Conservation (phyloP, 306 rosid species). For the Fagus sylvatica region DNA sequence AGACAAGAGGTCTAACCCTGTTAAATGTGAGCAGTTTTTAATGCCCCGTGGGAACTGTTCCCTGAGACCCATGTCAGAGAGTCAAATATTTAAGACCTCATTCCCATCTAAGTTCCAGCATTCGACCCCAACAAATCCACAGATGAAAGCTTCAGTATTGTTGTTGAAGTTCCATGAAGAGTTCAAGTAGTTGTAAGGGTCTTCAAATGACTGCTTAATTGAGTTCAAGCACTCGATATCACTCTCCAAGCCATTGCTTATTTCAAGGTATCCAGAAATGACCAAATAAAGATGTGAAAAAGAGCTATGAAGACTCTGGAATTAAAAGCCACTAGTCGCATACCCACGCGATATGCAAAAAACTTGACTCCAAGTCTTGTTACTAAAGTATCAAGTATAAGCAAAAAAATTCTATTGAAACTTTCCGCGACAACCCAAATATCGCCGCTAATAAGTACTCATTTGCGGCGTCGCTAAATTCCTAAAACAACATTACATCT, state of each 20-base stretch:
- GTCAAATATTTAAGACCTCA: constrained; percentile 56
- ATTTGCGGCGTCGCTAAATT: too few relatives aligned
- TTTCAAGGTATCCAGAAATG: constrained; percentile 9
- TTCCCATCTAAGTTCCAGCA: constrained; percentile 90
- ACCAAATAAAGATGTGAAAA: neutral
- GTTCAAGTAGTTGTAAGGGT: constrained; percentile 45
- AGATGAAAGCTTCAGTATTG: constrained; percentile 52
- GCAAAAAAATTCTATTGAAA: too few relatives aligned
- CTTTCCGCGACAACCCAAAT: too few relatives aligned
- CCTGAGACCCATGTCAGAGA: constrained; percentile 68
- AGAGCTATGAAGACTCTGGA: neutral
- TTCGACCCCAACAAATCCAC: constrained; percentile 66
- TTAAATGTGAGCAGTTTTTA: constrained; percentile 59
- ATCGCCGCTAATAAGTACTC: too few relatives aligned
- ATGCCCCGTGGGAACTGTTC: constrained; percentile 60
- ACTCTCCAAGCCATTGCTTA: neutral
- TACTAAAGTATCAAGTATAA: too few relatives aligned
- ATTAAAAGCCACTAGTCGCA: too few relatives aligned
- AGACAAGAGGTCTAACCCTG: constrained; percentile 71
- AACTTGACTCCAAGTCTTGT: too few relatives aligned
- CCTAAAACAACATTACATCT: too few relatives aligned
- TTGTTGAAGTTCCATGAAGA: constrained; percentile 71
- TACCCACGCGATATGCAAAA: too few relatives aligned
- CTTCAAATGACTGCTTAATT: constrained; percentile 42
- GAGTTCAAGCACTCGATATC: constrained; percentile 62